phyloP scores from a whole-genome alignment of 257 asterid species.

The Handroanthus guayacan region DNA sequence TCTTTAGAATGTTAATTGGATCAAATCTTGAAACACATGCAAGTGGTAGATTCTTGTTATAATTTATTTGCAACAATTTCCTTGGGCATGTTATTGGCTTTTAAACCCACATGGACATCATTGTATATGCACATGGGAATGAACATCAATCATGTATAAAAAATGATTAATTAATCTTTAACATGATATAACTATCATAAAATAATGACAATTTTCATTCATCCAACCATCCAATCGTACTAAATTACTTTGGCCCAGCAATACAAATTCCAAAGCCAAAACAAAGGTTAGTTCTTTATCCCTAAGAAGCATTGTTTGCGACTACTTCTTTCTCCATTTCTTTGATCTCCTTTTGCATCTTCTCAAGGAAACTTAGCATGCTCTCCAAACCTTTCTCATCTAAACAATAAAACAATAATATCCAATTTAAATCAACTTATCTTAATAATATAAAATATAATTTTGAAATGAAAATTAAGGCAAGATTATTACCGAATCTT shows the following conservation, averaged over 20 bases:
- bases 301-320: conserved; percentile 24
- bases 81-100: neutral
- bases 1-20: neutral
- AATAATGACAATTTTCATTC: no score
- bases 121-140: neutral
- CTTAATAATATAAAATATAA: neutral
- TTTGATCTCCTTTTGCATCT: conserved; percentile 49
- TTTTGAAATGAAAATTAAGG: conserved; percentile 9
- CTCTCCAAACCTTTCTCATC: conserved; percentile 60
- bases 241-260: neutral
- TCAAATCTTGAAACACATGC: neutral
- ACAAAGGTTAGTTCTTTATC: neutral
- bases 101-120: neutral
- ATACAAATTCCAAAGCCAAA: neutral
- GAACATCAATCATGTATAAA: no score
- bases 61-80: neutral
- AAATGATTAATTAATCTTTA: no score
- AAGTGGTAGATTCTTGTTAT: neutral
- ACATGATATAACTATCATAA: no score
- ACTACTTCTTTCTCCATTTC: conserved; percentile 32
- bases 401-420: conserved; percentile 30
- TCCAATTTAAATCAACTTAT: neutral
- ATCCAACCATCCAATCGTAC: no score
- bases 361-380: conserved; percentile 65
- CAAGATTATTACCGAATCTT: conserved; percentile 67